Conservation (phyloP, 768 basidiomycete genomes). For the Phylloporus sp. region DNA sequence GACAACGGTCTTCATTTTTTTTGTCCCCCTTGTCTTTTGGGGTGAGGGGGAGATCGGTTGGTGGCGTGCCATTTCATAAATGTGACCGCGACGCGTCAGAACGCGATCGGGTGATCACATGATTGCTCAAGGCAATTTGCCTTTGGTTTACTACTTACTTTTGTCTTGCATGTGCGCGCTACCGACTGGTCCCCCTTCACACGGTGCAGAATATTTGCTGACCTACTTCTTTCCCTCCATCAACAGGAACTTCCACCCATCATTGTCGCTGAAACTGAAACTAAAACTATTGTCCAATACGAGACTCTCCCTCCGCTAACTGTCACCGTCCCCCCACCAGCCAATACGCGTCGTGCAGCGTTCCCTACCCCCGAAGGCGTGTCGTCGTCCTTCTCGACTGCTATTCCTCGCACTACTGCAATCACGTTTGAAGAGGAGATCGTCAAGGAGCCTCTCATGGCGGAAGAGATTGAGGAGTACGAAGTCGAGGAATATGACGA, state of each 20-base stretch:
- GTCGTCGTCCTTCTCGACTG: constrained; percentile 51
- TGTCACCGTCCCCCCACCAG: constrained; percentile 68
- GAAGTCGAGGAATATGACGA: constrained; percentile 40
- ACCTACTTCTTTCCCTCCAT: constrained; percentile 24
- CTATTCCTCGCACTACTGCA: constrained; percentile 69
- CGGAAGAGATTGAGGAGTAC: constrained; percentile 37
- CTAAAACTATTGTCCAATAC: constrained; percentile 56
- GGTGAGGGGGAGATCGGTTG: constrained; percentile 36
- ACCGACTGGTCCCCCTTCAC: constrained; percentile 37
- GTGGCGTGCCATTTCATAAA: constrained; percentile 20
- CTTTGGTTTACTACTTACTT: constrained; percentile 28
- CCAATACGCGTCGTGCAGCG: constrained; percentile 71
- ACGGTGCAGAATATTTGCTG: constrained; percentile 29
- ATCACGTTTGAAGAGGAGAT: constrained; percentile 62
- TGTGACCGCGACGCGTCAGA: constrained; percentile 31
- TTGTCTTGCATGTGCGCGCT: constrained; percentile 22
- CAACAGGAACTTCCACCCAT: constrained; percentile 41
- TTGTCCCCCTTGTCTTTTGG: constrained; percentile 65
- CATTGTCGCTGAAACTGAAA: constrained; percentile 48
- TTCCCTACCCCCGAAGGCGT: constrained; percentile 65
- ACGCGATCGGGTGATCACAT: constrained; percentile 22
- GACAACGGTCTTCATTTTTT: constrained; percentile 64
- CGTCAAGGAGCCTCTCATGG: constrained; percentile 28
- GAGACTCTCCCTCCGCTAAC: constrained; percentile 51
- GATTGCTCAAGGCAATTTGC: constrained; percentile 30